These are phyloP conservation scores for Fusarium odoratissimum DNA, from an alignment of 2,329 filamentous ascomycete species.

Conservation along the genomic window DNA sequence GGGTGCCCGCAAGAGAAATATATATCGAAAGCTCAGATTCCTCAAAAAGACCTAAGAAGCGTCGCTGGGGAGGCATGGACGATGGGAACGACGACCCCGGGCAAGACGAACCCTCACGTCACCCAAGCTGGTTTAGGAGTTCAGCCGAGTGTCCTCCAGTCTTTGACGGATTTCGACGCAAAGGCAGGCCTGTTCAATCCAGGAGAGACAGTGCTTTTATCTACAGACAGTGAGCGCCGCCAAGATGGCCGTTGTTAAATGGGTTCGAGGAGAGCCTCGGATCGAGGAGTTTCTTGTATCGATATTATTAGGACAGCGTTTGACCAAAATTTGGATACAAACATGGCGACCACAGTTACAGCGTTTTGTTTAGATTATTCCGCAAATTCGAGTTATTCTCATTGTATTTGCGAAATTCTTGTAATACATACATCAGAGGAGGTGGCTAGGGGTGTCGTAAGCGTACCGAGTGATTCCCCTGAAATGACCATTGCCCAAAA, in stretches of 20 bases:
- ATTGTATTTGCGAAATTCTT: accelerated
- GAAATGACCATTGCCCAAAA: neutral
- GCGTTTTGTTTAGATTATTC: neutral
- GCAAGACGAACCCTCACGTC: neutral
- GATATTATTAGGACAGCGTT: neutral
- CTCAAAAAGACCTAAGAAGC: neutral
- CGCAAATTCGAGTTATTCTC: neutral
- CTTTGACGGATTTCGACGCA: neutral
- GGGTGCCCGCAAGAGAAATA: neutral
- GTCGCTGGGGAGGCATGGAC: neutral
- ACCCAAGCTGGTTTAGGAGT: neutral
- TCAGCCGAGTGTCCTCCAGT: neutral
- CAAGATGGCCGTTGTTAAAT: neutral
- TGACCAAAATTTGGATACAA: neutral
- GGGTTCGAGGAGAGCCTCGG: neutral
- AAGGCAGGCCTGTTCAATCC: accelerated
- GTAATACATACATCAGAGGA: no score
- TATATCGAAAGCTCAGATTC: no score
- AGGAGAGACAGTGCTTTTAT: neutral
- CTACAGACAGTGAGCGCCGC: accelerated
- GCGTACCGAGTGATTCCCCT: neutral
- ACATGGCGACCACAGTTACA: neutral
- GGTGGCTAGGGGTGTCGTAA: accelerated
- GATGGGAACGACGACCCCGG: accelerated
- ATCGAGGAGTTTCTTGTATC: neutral